Percentiles rank a stretch among this genome's conserved stretches.
Conservation (phyloP, 108 stramenopile genomes). For the Cyclotella baltica region DNA sequence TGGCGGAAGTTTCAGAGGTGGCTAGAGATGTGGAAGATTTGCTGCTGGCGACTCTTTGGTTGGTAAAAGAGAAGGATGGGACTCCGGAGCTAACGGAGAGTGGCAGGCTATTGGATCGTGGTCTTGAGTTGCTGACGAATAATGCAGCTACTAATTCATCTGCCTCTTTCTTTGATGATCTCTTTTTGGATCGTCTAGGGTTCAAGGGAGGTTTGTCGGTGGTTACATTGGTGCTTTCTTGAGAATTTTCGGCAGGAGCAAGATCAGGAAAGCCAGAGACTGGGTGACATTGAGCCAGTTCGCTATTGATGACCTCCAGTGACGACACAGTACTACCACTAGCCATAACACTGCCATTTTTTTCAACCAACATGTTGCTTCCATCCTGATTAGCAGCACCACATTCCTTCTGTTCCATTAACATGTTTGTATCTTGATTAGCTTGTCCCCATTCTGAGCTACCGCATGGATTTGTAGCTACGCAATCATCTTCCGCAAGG, state of each 20-base stretch:
- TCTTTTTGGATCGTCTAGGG: constrained; percentile 19
- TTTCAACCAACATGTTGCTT: background rate
- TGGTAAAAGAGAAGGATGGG: background rate
- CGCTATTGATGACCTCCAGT: background rate
- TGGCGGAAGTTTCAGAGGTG: constrained; percentile 7
- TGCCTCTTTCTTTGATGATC: constrained; percentile 34
- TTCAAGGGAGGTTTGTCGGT: constrained; percentile 1
- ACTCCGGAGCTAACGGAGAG: background rate
- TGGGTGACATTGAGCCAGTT: constrained; percentile 12
- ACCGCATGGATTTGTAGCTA: too few relatives aligned
- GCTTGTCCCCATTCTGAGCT: background rate
- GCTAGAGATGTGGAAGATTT: background rate
- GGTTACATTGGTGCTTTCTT: background rate
- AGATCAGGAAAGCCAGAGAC: constrained; percentile 18
- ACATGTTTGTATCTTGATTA: background rate
- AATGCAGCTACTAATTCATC: constrained; percentile 45
- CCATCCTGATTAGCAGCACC: background rate
- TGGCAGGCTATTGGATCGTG: constrained; percentile 38
- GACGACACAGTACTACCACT: background rate
- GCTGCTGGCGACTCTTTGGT: background rate
- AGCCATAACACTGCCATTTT: background rate
- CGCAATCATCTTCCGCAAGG: background rate
- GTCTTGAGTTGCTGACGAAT: constrained; percentile 22
- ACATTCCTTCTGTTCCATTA: background rate
- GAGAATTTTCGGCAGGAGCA: constrained; percentile 6